Percentiles rank a stretch among this genome's conserved stretches.
phyloP scores from a whole-genome alignment of 805 yeast species.

The Scheffersomyces lignosus region DNA sequence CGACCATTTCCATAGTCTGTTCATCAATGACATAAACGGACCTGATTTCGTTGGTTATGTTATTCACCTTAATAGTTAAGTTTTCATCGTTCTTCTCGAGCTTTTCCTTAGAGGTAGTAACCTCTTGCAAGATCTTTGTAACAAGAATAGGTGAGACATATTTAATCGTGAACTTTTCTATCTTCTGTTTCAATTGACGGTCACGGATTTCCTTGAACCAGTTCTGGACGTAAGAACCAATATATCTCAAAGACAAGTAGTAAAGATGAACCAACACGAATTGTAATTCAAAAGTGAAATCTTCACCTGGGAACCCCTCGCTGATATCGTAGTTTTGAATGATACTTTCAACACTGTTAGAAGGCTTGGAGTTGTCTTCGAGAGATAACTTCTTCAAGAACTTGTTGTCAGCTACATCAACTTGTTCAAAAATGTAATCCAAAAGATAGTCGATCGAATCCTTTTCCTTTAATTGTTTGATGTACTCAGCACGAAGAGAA shows the following conservation, averaged over 20 bases:
- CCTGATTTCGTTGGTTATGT: constrained; percentile 63
- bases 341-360: constrained; percentile 12
- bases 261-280: constrained; percentile 50
- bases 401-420: constrained; percentile 38
- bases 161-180: constrained; percentile 63
- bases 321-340: constrained; percentile 21
- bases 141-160: constrained; percentile 67
- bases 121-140: constrained; percentile 53
- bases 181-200: constrained; percentile 55
- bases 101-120: constrained; percentile 41
- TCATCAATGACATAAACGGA: constrained; percentile 81
- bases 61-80: constrained; percentile 61
- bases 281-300: constrained; percentile 31
- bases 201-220: constrained; percentile 78
- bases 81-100: constrained; percentile 38
- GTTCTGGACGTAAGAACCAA: constrained; percentile 57
- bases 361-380: constrained; percentile 7
- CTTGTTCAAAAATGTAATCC: constrained; percentile 52
- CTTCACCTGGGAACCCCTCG: constrained; percentile 20
- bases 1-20: constrained; percentile 76
- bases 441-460: constrained; percentile 52
- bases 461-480: constrained; percentile 50
- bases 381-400: constrained; percentile 16
- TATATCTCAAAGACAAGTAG: constrained; percentile 47
- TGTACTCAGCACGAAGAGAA: constrained; percentile 59